Evolutionary conservation across 1,139 yeast genomes (phyloP).

Genomic region (Sugiyamaella xylanicola): DNA sequence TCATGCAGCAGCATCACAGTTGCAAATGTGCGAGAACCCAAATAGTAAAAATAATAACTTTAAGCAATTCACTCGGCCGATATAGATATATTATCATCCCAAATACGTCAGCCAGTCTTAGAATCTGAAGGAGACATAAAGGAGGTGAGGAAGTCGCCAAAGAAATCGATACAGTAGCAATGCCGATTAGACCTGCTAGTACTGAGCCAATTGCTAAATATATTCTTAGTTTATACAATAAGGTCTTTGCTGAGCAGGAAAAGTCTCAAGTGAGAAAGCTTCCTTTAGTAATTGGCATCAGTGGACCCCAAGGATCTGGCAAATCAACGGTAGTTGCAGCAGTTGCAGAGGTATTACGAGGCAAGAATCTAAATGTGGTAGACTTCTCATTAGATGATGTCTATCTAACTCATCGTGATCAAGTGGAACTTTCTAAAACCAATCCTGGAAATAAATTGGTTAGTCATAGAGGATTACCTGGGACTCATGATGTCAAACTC

Average conservation of each 20-base stretch:
- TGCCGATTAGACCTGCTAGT: slow-evolving; percentile 17
- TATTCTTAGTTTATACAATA: slow-evolving; percentile 10
- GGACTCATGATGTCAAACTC: slow-evolving; percentile 77
- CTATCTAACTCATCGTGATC: slow-evolving; percentile 68
- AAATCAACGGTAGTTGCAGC: slow-evolving; percentile 67
- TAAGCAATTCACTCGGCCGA: too few relatives aligned
- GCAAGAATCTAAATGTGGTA: slow-evolving; percentile 52
- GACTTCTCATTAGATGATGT: slow-evolving; percentile 85
- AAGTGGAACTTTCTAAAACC: slow-evolving; percentile 47
- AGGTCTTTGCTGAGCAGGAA: slow-evolving; percentile 1
- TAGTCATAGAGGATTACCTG: slow-evolving; percentile 88
- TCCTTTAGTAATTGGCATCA: slow-evolving; percentile 67
- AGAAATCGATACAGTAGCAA: background rate
- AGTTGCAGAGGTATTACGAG: slow-evolving; percentile 46
- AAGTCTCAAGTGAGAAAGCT: slow-evolving; percentile 11
- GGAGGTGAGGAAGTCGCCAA: too few relatives aligned
- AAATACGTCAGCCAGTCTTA: too few relatives aligned
- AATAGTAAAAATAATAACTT: too few relatives aligned
- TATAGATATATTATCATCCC: too few relatives aligned
- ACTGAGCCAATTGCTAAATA: slow-evolving; percentile 22
- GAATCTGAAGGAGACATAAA: too few relatives aligned
- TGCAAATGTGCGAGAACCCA: too few relatives aligned
- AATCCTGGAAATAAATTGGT: slow-evolving; percentile 56
- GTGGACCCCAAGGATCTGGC: slow-evolving; percentile 95
- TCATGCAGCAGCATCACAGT: too few relatives aligned